These are phyloP conservation scores for Xylaria digitata DNA, from an alignment of 2,329 filamentous ascomycete genomes.

Conservation along the genomic window DNA sequence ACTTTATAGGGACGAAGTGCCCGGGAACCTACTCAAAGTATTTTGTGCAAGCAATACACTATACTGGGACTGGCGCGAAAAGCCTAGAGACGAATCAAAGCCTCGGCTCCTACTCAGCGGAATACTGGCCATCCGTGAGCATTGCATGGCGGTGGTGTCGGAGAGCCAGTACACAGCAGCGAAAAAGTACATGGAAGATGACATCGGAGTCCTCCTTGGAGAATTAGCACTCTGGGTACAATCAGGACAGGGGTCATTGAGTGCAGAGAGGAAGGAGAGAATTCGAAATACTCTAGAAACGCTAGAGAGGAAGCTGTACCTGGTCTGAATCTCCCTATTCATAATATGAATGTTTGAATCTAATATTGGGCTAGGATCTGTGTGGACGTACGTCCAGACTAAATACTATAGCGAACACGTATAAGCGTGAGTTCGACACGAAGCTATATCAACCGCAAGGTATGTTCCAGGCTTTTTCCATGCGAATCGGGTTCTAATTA, in stretches of 20 bases:
- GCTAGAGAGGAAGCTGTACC: constrained; percentile 47
- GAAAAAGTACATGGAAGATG: constrained; percentile 53
- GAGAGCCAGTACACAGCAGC: constrained; percentile 55
- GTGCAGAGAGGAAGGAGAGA: constrained; percentile 52
- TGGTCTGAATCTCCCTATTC: constrained; percentile 24
- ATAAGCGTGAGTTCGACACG: constrained; percentile 23
- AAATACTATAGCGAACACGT: not conserved
- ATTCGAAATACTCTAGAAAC: constrained; percentile 51
- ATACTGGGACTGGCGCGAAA: constrained; percentile 55
- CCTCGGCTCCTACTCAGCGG: constrained; percentile 56
- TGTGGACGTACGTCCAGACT: constrained; percentile 25
- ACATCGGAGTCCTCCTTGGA: constrained; percentile 56
- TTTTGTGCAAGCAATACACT: constrained; percentile 60
- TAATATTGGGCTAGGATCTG: constrained; percentile 26
- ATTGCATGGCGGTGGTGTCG: constrained; percentile 60
- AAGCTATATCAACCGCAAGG: constrained; percentile 21
- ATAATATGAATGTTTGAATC: not conserved
- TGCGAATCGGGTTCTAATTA: not conserved
- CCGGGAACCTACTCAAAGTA: constrained; percentile 46
- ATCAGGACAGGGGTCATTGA: constrained; percentile 54
- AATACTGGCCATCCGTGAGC: constrained; percentile 54
- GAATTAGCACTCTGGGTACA: constrained; percentile 58
- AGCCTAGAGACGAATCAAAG: constrained; percentile 42
- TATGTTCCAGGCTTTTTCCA: not conserved
- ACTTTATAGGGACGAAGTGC: constrained; percentile 47